A percentile compares a stretch with the other conserved stretches of the same genome.
These are phyloP conservation scores for Fusarium sp. DNA, from an alignment of 2,329 filamentous ascomycete species.

Conservation along the genomic window DNA sequence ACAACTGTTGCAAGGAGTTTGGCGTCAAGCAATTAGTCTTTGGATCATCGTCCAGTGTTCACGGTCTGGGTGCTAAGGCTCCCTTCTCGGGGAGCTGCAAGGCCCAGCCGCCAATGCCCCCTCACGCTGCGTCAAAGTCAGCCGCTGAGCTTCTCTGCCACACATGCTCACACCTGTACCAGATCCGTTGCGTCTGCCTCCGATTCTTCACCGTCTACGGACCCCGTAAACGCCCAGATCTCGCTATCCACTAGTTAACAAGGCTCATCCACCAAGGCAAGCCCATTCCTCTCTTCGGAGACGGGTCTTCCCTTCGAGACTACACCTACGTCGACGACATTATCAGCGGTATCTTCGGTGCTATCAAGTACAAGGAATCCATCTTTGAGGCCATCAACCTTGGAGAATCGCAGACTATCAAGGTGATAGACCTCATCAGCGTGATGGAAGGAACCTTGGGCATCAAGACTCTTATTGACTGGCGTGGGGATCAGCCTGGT, in stretches of 20 bases:
- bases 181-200: constrained; percentile 17
- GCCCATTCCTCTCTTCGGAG: constrained; percentile 11
- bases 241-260: constrained; percentile 20
- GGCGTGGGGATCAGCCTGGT: constrained; percentile 5
- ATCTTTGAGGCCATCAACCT: constrained; percentile 14
- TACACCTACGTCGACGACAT: constrained; percentile 21
- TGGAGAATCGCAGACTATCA: constrained; percentile 18
- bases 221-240: constrained; percentile 11
- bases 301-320: background rate
- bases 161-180: constrained; percentile 12
- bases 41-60: constrained; percentile 17
- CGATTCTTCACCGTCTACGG: constrained; percentile 24
- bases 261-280: constrained; percentile 18
- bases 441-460: background rate
- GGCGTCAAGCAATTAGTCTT: constrained; percentile 13
- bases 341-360: constrained; percentile 1
- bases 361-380: background rate
- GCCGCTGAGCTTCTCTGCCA: constrained; percentile 8
- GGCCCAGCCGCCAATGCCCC: constrained; percentile 3
- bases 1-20: constrained; percentile 13
- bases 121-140: constrained; percentile 13
- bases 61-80: constrained; percentile 8
- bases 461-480: constrained; percentile 3
- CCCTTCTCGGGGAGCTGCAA: constrained; percentile 14
- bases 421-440: constrained; percentile 1